Conservation (phyloP, 352 stramenopile genomes). For the Phytophthora palmivora region DNA sequence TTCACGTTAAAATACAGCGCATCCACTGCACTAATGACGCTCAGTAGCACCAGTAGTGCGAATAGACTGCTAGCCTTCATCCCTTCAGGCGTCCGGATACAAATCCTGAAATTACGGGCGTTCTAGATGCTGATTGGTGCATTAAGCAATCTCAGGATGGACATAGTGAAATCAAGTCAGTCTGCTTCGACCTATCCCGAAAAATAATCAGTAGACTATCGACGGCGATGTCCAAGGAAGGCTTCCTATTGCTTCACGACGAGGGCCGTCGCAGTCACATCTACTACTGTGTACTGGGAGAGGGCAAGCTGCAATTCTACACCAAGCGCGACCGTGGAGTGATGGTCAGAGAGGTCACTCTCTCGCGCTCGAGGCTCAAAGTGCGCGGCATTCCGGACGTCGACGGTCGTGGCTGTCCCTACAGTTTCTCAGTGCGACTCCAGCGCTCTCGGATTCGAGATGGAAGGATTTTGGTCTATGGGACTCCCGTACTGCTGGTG, state of each 20-base stretch:
- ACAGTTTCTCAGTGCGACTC: conserved; percentile 77
- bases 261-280: conserved; percentile 66
- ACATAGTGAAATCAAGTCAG: conserved; percentile 23
- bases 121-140: no score
- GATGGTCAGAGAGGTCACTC: conserved; percentile 66
- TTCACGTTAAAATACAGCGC: no score
- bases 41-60: no score
- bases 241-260: conserved; percentile 81
- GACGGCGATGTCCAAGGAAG: conserved; percentile 85
- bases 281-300: conserved; percentile 83
- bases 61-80: no score
- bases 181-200: conserved; percentile 6
- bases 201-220: conserved; percentile 5
- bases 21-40: no score
- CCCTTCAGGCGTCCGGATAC: no score
- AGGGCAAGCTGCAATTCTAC: conserved; percentile 81
- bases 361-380: conserved; percentile 82
- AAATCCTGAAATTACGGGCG: no score
- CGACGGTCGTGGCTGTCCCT: conserved; percentile 75
- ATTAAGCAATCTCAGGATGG: no score
- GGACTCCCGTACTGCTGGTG: conserved; percentile 60
- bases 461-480: conserved; percentile 67
- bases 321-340: conserved; percentile 66
- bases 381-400: conserved; percentile 75
- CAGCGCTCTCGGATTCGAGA: conserved; percentile 80